Conservation (phyloP, 2,329 filamentous ascomycete species). For the Coniochaeta prunicola region DNA sequence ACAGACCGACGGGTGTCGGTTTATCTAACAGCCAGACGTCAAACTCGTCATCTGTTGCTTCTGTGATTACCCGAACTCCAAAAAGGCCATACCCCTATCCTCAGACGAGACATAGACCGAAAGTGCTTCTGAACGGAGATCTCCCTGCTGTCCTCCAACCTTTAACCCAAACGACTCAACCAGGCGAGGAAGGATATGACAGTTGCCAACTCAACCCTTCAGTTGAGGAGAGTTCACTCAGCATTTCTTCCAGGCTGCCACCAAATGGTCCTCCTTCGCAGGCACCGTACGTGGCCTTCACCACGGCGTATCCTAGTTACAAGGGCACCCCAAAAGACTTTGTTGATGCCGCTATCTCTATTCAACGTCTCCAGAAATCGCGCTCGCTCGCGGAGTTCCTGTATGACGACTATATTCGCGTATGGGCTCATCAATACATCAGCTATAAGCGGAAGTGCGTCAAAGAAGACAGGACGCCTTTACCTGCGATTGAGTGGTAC, state of each 20-base stretch:
- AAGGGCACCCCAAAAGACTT: conserved; percentile 29
- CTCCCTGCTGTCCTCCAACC: neutral
- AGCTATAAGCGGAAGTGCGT: conserved; percentile 26
- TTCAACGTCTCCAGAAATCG: conserved; percentile 28
- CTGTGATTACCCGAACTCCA: neutral
- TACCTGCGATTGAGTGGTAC: conserved; percentile 36
- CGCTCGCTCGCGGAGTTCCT: conserved; percentile 31
- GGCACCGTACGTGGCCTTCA: conserved; percentile 29
- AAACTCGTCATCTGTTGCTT: neutral
- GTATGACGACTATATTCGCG: conserved; percentile 46
- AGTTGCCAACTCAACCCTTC: neutral
- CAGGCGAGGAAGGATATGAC: neutral
- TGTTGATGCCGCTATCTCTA: conserved; percentile 34
- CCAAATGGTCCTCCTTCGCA: conserved; percentile 14
- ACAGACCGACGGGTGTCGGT: neutral
- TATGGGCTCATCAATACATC: conserved; percentile 33
- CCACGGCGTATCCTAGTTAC: conserved; percentile 34
- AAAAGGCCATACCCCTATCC: neutral
- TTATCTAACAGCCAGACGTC: neutral
- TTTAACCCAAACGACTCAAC: neutral
- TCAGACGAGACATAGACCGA: neutral
- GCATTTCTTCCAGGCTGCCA: conserved; percentile 7
- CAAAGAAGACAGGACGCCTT: conserved; percentile 14
- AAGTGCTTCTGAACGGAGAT: neutral
- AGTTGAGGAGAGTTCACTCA: neutral